These are phyloP conservation scores for Aegilops speltoides DNA, from an alignment of 176 grass and related monocot species.

Conservation along the genomic window DNA sequence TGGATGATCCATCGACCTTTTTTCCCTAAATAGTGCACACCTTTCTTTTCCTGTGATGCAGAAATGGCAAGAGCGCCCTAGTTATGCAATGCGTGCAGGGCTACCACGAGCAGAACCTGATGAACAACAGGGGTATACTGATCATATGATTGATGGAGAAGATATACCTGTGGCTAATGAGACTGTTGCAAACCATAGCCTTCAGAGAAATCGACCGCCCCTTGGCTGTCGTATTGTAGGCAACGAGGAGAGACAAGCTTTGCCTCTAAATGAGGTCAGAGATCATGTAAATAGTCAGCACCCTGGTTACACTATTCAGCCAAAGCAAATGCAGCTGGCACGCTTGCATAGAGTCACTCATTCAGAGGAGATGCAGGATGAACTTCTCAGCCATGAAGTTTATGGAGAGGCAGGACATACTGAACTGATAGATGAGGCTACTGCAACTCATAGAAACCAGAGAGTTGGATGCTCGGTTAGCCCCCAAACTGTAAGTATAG, in stretches of 20 bases:
- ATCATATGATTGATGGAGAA: background rate
- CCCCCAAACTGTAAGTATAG: background rate
- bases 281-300: background rate
- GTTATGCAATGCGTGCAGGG: background rate
- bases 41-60: constrained; percentile 13
- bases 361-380: constrained; percentile 6
- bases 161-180: background rate
- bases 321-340: background rate
- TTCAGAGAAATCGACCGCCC: background rate
- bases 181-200: background rate
- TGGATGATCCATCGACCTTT: background rate
- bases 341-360: background rate
- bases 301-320: background rate
- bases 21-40: background rate
- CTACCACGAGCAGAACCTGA: background rate
- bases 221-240: background rate
- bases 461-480: background rate
- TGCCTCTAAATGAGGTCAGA: background rate
- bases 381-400: constrained; percentile 2
- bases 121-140: background rate
- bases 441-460: background rate
- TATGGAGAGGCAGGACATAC: background rate
- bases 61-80: background rate
- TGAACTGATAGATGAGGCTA: constrained; percentile 2
- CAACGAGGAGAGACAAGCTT: background rate